These are phyloP conservation scores for Litsea cubeba DNA, from an alignment of 164 flowering plant genomes.

Conservation along the genomic window DNA sequence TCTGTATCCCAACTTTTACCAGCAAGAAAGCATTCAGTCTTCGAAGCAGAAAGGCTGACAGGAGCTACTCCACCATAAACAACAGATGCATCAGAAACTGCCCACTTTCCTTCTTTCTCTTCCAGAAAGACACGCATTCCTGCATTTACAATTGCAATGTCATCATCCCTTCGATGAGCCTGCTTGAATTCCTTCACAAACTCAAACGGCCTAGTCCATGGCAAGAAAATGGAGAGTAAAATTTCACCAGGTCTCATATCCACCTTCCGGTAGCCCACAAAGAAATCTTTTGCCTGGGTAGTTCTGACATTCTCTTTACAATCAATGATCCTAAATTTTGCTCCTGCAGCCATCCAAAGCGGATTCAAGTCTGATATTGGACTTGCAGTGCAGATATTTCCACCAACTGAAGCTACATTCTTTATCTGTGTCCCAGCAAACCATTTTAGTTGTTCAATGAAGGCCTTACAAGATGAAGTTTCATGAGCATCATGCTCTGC, in stretches of 20 bases:
- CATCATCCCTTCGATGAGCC: slow-evolving; percentile 97
- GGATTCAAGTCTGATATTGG: slow-evolving; percentile 99
- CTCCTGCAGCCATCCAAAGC: slow-evolving; percentile 92
- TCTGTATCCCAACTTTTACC: slow-evolving; percentile 74
- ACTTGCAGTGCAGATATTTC: slow-evolving; percentile 98
- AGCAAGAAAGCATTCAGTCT: slow-evolving; percentile 48
- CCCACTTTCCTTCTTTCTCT: slow-evolving; percentile 43
- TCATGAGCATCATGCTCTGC: slow-evolving; percentile 55
- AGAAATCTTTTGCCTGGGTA: slow-evolving; percentile 67
- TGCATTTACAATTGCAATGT: slow-evolving; percentile 95
- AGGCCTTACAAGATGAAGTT: slow-evolving; percentile 76
- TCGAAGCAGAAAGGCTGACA: slow-evolving; percentile 52
- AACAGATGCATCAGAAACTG: slow-evolving; percentile 77
- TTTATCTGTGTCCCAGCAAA: slow-evolving; percentile 96
- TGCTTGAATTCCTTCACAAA: slow-evolving; percentile 96
- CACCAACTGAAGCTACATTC: slow-evolving; percentile 93
- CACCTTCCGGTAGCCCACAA: slow-evolving; percentile 84
- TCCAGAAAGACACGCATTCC: slow-evolving; percentile 85
- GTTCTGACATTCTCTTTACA: slow-evolving; percentile 56
- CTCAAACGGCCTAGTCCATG: slow-evolving; percentile 84
- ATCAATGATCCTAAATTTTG: slow-evolving; percentile 60
- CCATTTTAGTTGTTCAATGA: slow-evolving; percentile 90
- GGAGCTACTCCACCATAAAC: slow-evolving; percentile 98
- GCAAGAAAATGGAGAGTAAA: slow-evolving; percentile 72
- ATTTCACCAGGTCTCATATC: slow-evolving; percentile 68